phyloP scores from a whole-genome alignment of 2,329 filamentous ascomycete genomes.

The Aschersonia sp. region DNA sequence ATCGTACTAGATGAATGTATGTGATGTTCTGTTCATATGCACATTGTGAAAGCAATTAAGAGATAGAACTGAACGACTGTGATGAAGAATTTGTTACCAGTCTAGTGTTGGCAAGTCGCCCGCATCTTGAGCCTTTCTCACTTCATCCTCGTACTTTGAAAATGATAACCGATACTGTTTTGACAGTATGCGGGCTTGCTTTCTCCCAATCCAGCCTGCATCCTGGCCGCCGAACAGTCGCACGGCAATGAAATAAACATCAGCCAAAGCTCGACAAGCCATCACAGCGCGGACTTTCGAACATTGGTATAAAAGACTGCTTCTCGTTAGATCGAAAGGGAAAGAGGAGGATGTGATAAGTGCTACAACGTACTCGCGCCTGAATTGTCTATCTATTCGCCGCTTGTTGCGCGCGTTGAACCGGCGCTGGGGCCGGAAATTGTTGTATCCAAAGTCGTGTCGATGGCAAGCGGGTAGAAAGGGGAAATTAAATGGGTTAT shows the following conservation, averaged over 20 bases:
- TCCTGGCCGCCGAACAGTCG: neutral
- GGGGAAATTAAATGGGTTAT: neutral
- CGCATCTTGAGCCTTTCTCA: neutral
- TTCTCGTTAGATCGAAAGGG: too few relatives aligned
- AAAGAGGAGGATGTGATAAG: too few relatives aligned
- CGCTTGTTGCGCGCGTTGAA: neutral
- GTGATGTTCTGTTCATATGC: too few relatives aligned
- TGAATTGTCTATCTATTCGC: neutral
- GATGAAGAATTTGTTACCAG: too few relatives aligned
- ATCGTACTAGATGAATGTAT: constrained; percentile 4
- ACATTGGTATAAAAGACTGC: neutral
- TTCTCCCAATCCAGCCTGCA: neutral
- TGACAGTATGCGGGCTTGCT: neutral
- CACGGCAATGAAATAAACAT: neutral
- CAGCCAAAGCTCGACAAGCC: neutral
- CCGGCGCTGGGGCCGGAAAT: neutral
- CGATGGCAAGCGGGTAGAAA: constrained; percentile 1
- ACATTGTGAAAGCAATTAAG: too few relatives aligned
- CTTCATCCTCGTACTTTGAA: neutral
- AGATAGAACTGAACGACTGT: too few relatives aligned
- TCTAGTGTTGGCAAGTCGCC: neutral
- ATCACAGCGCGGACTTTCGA: neutral
- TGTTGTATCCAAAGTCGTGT: constrained; percentile 1
- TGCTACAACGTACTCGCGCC: neutral
- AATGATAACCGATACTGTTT: neutral